A percentile compares a stretch with the other conserved stretches of the same genome.
Conservation (phyloP, 1,139 yeast species). For the Blastobotrys raffinosifermentans region DNA sequence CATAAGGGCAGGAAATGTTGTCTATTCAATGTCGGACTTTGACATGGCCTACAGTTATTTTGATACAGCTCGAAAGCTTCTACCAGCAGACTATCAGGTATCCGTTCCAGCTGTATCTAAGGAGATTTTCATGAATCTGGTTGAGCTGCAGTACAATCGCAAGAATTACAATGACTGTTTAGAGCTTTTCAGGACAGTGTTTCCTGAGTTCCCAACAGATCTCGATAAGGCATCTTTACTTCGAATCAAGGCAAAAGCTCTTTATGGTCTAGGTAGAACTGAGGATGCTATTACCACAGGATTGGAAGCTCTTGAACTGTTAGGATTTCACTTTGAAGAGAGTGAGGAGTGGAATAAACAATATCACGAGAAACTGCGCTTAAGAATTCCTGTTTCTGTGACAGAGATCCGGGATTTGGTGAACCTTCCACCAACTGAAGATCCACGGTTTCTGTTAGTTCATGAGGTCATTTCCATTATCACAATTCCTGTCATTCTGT, state of each 20-base stretch:
- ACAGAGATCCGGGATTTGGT: conserved; percentile 40
- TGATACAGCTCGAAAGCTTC: conserved; percentile 23
- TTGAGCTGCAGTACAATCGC: conserved; percentile 26
- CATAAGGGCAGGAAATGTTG: conserved; percentile 27
- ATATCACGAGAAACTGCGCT: conserved; percentile 27
- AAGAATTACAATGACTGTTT: conserved; percentile 24
- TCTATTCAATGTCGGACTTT: conserved; percentile 28
- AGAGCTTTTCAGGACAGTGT: conserved; percentile 18
- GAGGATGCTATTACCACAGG: conserved; percentile 34
- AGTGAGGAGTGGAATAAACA: conserved; percentile 33
- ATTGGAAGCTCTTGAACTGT: conserved; percentile 19
- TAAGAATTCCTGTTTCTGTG: conserved; percentile 40
- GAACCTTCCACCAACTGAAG: conserved; percentile 27
- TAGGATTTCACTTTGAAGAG: conserved; percentile 30
- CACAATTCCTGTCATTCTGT: conserved; percentile 30
- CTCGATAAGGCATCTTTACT: conserved; percentile 24
- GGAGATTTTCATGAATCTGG: conserved; percentile 23
- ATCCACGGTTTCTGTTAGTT: conserved; percentile 33
- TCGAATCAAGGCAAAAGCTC: conserved; percentile 39
- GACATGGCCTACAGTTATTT: conserved; percentile 28
- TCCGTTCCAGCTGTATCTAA: conserved; percentile 16
- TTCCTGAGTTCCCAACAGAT: conserved; percentile 17
- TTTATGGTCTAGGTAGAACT: conserved; percentile 34
- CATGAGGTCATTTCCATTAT: conserved; percentile 44
- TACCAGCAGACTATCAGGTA: conserved; percentile 17